These are phyloP conservation scores for Neofusicoccum ribis DNA, from an alignment of 2,329 filamentous ascomycete genomes.

Conservation along the genomic window DNA sequence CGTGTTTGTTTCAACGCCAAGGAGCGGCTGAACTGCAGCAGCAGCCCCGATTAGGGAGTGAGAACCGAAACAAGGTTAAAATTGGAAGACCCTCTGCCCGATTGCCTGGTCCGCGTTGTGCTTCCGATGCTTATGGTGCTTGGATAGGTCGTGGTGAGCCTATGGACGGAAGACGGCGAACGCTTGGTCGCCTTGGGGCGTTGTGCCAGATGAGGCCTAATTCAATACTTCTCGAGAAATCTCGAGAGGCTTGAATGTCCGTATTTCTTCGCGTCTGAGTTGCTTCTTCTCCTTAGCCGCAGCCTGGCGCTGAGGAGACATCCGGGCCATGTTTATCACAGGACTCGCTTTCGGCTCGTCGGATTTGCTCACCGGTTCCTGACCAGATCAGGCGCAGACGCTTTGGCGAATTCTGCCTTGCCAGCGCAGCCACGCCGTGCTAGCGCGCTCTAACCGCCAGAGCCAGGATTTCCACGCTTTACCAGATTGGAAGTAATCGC, in stretches of 20 bases:
- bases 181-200: background rate
- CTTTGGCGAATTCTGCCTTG: constrained; percentile 1
- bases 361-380: background rate
- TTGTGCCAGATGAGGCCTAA: no score
- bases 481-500: background rate
- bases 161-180: background rate
- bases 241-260: no score
- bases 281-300: background rate
- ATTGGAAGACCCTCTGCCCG: background rate
- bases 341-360: background rate
- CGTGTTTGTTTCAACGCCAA: constrained; percentile 6
- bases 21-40: constrained; percentile 9
- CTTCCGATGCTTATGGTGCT: background rate
- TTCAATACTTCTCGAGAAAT: no score
- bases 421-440: constrained; percentile 8
- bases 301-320: background rate
- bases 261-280: no score
- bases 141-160: no score
- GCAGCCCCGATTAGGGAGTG: background rate
- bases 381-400: background rate
- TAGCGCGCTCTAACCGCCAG: constrained; percentile 12
- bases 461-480: background rate
- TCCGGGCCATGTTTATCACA: background rate
- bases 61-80: constrained; percentile 2
- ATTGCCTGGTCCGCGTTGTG: background rate